These are phyloP conservation scores for Pluteus cervinus DNA, from an alignment of 768 basidiomycete species.

Conservation along the genomic window DNA sequence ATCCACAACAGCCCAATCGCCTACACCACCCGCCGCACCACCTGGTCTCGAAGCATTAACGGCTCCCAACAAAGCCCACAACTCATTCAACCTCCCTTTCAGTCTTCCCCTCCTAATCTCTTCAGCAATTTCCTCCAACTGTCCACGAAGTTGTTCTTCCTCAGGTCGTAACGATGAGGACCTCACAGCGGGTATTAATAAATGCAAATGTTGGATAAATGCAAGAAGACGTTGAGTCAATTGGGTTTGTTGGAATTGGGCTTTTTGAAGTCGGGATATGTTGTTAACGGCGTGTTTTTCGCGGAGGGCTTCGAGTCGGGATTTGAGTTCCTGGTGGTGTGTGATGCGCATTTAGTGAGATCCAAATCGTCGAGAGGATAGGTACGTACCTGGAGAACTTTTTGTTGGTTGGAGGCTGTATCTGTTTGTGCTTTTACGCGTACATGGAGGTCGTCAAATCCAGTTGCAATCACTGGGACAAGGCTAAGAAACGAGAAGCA, in stretches of 20 bases:
- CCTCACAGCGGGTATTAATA: constrained; percentile 72
- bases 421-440: constrained; percentile 72
- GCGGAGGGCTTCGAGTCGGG: constrained; percentile 52
- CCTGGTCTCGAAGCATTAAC: constrained; percentile 58
- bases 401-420: constrained; percentile 61
- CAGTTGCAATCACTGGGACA: constrained; percentile 74
- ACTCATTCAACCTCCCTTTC: constrained; percentile 70
- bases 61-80: constrained; percentile 81
- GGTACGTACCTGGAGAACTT: no score
- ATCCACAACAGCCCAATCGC: constrained; percentile 82
- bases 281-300: constrained; percentile 64
- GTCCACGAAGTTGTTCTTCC: constrained; percentile 69
- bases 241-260: constrained; percentile 59
- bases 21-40: constrained; percentile 30
- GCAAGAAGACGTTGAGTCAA: constrained; percentile 63
- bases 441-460: constrained; percentile 75
- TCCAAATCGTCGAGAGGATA: no score
- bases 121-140: constrained; percentile 69
- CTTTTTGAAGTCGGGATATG: constrained; percentile 58
- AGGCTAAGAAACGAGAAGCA: constrained; percentile 34
- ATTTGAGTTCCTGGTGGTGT: constrained; percentile 66
- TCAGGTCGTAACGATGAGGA: constrained; percentile 72
- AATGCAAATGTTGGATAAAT: constrained; percentile 70
- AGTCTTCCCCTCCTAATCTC: constrained; percentile 62
- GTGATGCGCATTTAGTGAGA: no score